Base-by-base conservation (phyloP, 306 rosid genomes). In the Trichosanthes truncata region DNA sequence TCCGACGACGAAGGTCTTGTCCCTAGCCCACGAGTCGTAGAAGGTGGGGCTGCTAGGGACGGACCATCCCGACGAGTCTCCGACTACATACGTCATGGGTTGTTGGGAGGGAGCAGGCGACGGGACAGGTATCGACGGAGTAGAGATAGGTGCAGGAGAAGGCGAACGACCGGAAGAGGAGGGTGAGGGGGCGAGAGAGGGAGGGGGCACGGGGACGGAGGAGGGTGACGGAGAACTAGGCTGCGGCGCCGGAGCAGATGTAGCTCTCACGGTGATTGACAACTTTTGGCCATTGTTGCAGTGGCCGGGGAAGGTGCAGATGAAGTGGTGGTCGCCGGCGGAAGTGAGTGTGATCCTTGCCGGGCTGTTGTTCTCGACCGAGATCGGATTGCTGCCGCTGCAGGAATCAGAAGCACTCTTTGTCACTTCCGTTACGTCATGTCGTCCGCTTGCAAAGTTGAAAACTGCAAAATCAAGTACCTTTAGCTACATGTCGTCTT, bases 341-440 rank as follows among this genome's bases (percentile, higher is more conserved):
- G 69, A 3, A 1, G 0, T 8, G 36, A 79, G 82, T 14, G 38
- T 43, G 46, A 25, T 46, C 53, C 77, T 72, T 0, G 13, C 26
- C 29, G 80, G 3, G 1, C 1, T 7, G n/a, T 3, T 10, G 60
- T 3, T 56, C 71, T 13, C 53, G 13, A 36, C 46, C 38, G 53
- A 78, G 23, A 43, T 60, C 45, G 56, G 73, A 45, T 38, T 43
- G 11, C 2, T 7, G 5, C 55, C 10, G 36, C 15, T 40, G 80
- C 71, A 72, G 8, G 77, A 25, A 72, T 46, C 57, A 5, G 3
- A 46, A 45, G 25, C 49, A n/a, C 9, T 20, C 83, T 86, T 90
- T 76, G 90, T 90, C 79, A 90, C 89, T 38, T 85, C 88, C 0
- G 90, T 92, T 9, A 90, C 94, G 81, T 90, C 56, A 71, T 92